Evolutionary conservation across 2,329 filamentous ascomycete species (phyloP).

Genomic region (Calycina herbarum): DNA sequence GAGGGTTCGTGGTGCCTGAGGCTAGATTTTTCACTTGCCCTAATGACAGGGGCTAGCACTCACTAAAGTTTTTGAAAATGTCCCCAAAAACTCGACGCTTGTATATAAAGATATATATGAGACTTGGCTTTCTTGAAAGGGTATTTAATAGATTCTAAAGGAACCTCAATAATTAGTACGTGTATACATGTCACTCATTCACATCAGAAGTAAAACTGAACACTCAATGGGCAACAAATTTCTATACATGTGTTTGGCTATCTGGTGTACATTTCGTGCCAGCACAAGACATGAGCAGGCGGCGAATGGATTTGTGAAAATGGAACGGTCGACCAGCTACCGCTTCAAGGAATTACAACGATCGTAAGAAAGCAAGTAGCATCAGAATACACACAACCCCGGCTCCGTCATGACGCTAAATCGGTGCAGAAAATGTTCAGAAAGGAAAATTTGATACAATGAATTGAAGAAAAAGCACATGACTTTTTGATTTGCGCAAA

Average conservation of each 20-base stretch:
- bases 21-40: not conserved
- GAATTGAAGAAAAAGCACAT: constrained; percentile 33
- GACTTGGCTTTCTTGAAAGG: not conserved
- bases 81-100: too few relatives aligned
- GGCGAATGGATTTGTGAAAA: constrained; percentile 22
- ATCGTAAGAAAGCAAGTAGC: constrained; percentile 32
- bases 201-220: not conserved
- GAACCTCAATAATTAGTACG: not conserved
- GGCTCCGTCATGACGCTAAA: constrained; percentile 40
- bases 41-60: not conserved
- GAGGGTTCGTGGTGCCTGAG: not conserved
- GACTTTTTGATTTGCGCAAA: constrained; percentile 32
- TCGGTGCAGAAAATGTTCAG: constrained; percentile 30
- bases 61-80: not conserved
- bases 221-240: constrained; percentile 6
- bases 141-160: not conserved
- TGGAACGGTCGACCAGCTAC: constrained; percentile 35
- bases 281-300: constrained; percentile 25
- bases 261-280: constrained; percentile 29
- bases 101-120: too few relatives aligned
- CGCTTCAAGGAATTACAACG: constrained; percentile 38
- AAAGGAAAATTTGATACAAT: constrained; percentile 36
- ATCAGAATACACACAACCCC: constrained; percentile 27
- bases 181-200: not conserved
- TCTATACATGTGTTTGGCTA: constrained; percentile 16